A percentile compares a stretch with the other conserved stretches of the same genome.
Conservation (phyloP, 768 basidiomycete species). For the Butyriboletus loyo region DNA sequence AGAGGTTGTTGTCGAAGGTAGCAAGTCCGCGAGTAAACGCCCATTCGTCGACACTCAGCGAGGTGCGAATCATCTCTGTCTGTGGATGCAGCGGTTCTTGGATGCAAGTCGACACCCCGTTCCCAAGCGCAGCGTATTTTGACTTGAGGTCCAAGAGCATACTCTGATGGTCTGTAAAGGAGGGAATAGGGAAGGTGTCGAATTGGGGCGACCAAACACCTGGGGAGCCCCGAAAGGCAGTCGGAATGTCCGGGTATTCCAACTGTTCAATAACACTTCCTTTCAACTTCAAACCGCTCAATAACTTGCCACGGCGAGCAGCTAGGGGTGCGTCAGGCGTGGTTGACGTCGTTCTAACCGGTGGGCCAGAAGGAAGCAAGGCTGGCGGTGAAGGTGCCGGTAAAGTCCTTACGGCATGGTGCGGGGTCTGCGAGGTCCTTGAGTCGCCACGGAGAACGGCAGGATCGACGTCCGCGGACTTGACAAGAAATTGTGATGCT, state of each 20-base stretch:
- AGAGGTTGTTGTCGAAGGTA: constrained; percentile 21
- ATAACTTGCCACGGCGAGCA: constrained; percentile 37
- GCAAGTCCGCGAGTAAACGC: constrained; percentile 32
- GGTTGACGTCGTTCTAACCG: neutral
- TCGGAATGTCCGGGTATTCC: constrained; percentile 42
- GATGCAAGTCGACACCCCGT: constrained; percentile 10
- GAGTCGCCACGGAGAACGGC: constrained; percentile 5
- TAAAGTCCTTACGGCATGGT: constrained; percentile 1
- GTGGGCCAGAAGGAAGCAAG: neutral
- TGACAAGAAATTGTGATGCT: neutral
- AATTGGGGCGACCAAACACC: constrained; percentile 31
- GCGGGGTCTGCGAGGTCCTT: neutral
- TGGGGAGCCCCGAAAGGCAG: constrained; percentile 40
- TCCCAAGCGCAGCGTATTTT: constrained; percentile 29
- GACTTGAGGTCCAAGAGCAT: constrained; percentile 37
- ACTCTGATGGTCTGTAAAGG: constrained; percentile 31
- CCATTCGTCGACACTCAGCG: constrained; percentile 35
- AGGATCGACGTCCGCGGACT: constrained; percentile 8
- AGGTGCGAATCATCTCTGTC: neutral
- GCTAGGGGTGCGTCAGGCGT: constrained; percentile 31
- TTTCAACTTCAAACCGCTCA: constrained; percentile 28
- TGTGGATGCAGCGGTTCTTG: neutral
- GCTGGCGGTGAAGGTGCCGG: neutral
- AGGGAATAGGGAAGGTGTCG: constrained; percentile 10
- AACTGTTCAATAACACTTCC: constrained; percentile 13